A percentile compares a stretch with the other conserved stretches of the same genome.
phyloP scores from a whole-genome alignment of 257 asterid genomes.

The Osmanthus fragrans region DNA sequence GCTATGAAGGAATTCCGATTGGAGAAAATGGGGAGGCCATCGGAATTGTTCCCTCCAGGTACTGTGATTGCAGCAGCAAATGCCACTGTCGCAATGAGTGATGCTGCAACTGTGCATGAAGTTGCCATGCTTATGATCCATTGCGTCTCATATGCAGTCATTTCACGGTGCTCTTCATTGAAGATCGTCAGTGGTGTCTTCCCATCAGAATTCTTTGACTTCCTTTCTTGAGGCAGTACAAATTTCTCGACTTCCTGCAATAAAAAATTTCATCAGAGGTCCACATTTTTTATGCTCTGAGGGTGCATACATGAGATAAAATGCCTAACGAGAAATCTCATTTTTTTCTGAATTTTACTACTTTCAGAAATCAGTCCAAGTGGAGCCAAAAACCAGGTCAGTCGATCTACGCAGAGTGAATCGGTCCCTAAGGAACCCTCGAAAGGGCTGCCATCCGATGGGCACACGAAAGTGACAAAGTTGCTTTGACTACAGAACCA shows the following conservation, averaged over 20 bases:
- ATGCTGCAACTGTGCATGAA: constrained; percentile 38
- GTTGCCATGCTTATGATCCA: constrained; percentile 37
- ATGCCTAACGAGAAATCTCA: not conserved
- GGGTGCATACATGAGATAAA: not conserved
- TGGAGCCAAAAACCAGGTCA: not conserved
- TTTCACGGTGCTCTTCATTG: constrained; percentile 28
- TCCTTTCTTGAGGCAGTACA: constrained; percentile 21
- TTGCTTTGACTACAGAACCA: not conserved
- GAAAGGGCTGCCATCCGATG: no score
- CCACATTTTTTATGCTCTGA: not conserved
- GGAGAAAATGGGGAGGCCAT: constrained; percentile 23
- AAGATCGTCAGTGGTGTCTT: constrained; percentile 30
- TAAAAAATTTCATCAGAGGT: not conserved
- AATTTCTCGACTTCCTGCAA: constrained; percentile 32
- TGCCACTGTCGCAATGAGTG: constrained; percentile 36
- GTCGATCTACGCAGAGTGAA: no score
- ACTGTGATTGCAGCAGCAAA: constrained; percentile 41
- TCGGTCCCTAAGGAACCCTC: no score
- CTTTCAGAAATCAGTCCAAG: not conserved
- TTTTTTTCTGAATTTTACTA: not conserved
- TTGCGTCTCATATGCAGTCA: constrained; percentile 22
- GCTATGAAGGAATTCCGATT: constrained; percentile 1
- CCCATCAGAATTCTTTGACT: constrained; percentile 27
- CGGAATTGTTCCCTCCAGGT: constrained; percentile 26
- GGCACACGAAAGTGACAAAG: no score